Base-by-base conservation (phyloP, 805 yeast genomes). In the Lachancea waltii region DNA sequence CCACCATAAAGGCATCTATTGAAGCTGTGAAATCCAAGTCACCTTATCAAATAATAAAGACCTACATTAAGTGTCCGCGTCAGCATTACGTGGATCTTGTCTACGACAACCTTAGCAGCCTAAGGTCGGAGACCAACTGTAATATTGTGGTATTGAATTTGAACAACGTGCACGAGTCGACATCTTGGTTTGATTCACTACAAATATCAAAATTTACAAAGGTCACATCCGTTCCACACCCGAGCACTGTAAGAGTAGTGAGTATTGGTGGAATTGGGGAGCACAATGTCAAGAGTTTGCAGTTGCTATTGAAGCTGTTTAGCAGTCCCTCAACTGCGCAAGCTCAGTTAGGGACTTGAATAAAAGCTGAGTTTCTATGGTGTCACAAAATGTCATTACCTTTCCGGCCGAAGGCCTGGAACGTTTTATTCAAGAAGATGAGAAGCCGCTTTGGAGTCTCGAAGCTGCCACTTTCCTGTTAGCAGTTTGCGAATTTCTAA, bases 211-310 rank as follows among this genome's bases (percentile, higher is more conserved):
- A 27, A 34, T 48, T 47, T 30, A 53, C 62, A 5, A 34, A 33
- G 11, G 28, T 44, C n/a, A 30, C 38, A 3, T 53, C 48, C 24
- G 39, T 34, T 13, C 61, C 61, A 14, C 63, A 57, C 33, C 58
- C 59, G n/a, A 52, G 56, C 22, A 53, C 63, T 10, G 50, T 53
- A 5, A 45, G 60, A 28, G 53, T 54, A 3, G 45, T 58, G 0
- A 55, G 59, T 29, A 48, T 58, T 17, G 63, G 64, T 24, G 63
- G 64, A 5, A 51, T 57, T 11, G 58, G 56, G 3, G 64, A 58
- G 33, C 55, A 59, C 39, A 53, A 56, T 24, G 27, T 47, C n/a
- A 46, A 47, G 14, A 60, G 61, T 7, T 30, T 59, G 20, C 51
- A 48, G 14, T 30, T 50, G 21, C 45, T 58, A 15, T 36, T 33